A percentile compares a stretch with the other conserved stretches of the same genome.
Evolutionary conservation across 768 basidiomycete genomes (phyloP).

Genomic region (Rubroboletus satanas): DNA sequence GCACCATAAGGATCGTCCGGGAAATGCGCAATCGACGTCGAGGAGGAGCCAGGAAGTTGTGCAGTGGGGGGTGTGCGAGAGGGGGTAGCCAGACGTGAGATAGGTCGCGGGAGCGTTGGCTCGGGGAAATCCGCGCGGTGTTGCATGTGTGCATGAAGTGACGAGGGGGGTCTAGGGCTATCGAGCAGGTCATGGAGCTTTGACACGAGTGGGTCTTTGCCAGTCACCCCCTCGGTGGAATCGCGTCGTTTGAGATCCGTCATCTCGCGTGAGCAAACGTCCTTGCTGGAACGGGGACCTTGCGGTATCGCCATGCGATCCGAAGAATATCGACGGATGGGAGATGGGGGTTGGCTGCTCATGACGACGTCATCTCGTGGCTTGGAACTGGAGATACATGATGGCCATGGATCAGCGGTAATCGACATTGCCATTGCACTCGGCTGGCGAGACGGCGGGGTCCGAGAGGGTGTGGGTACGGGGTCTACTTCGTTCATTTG

Average conservation of each 20-base stretch:
- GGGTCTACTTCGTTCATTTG: conserved; percentile 18
- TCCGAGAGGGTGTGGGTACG: conserved; percentile 31
- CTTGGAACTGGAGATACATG: conserved; percentile 23
- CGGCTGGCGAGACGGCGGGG: conserved; percentile 25
- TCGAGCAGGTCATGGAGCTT: conserved; percentile 48
- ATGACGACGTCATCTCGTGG: conserved; percentile 30
- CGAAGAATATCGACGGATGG: conserved; percentile 22
- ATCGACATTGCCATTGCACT: conserved; percentile 28
- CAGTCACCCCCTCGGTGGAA: conserved; percentile 14
- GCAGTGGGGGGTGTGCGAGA: conserved; percentile 24
- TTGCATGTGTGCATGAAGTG: conserved; percentile 36
- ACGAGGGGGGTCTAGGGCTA: conserved; percentile 40
- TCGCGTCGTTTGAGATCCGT: conserved; percentile 22
- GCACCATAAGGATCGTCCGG: conserved; percentile 8
- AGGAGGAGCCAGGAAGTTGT: conserved; percentile 18
- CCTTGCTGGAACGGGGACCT: conserved; percentile 18
- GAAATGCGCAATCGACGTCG: conserved; percentile 13
- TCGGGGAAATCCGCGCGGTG: conserved; percentile 28
- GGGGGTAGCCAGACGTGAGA: conserved; percentile 19
- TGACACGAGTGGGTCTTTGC: conserved; percentile 32
- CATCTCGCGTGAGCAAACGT: conserved; percentile 19
- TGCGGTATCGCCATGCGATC: conserved; percentile 18
- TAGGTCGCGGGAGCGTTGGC: conserved; percentile 21
- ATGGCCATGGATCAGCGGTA: conserved; percentile 22
- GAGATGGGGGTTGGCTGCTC: conserved; percentile 28